Percentiles rank a stretch among this genome's conserved stretches.
Conservation (phyloP, 331 rosid genomes). For the Phaseolus coccineus region DNA sequence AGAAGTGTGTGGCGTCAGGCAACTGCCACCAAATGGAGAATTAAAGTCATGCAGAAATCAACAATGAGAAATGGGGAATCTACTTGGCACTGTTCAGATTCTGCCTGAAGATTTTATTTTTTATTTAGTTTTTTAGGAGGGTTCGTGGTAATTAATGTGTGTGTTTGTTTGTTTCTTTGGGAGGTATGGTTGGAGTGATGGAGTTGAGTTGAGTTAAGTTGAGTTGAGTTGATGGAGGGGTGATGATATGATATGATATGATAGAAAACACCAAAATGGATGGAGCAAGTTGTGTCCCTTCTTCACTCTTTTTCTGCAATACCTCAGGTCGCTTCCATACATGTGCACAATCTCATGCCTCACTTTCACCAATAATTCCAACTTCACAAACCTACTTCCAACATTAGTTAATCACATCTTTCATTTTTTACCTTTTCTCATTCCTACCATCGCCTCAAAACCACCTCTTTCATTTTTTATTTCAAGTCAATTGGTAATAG, state of each 20-base stretch:
- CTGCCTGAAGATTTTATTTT: constrained; percentile 67
- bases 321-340: too few relatives aligned
- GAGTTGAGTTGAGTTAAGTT: constrained; percentile 31
- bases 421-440: too few relatives aligned
- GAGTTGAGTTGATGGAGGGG: constrained; percentile 17
- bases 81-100: constrained; percentile 75
- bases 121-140: constrained; percentile 52
- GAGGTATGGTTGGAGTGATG: constrained; percentile 52
- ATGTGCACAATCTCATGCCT: too few relatives aligned
- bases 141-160: constrained; percentile 41
- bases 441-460: too few relatives aligned
- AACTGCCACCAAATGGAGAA: constrained; percentile 45
- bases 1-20: constrained; percentile 51
- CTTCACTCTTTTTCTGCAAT: too few relatives aligned
- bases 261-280: constrained; percentile 43
- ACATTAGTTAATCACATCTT: too few relatives aligned
- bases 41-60: constrained; percentile 44
- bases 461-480: too few relatives aligned
- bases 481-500: too few relatives aligned
- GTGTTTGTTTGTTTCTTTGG: neutral
- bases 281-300: neutral
- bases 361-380: too few relatives aligned
- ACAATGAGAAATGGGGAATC: constrained; percentile 56
- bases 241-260: constrained; percentile 16
- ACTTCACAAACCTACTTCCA: too few relatives aligned